phyloP scores from a whole-genome alignment of 2,329 filamentous ascomycete species.

The Neonectria neomacrospora region DNA sequence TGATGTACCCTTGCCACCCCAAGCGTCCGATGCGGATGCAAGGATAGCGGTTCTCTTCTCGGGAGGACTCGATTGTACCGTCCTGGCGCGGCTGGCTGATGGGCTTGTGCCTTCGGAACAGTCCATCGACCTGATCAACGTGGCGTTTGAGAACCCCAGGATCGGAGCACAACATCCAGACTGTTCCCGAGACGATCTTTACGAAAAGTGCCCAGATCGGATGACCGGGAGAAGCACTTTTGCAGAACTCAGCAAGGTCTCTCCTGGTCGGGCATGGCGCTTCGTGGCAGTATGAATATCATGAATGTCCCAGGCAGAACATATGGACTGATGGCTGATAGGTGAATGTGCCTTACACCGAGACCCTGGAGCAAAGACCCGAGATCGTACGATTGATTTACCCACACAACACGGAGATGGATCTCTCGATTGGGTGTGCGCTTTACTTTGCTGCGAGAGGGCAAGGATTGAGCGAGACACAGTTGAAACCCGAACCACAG shows the following conservation, averaged over 20 bases:
- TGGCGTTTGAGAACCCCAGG: slow-evolving; percentile 94
- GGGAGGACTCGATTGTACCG: slow-evolving; percentile 91
- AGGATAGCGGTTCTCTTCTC: slow-evolving; percentile 88
- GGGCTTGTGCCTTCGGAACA: slow-evolving; percentile 77
- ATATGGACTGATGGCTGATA: slow-evolving; percentile 43
- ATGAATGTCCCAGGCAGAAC: not conserved
- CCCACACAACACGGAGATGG: slow-evolving; percentile 98
- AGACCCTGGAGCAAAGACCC: slow-evolving; percentile 75
- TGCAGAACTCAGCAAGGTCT: slow-evolving; percentile 76
- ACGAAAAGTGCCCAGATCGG: slow-evolving; percentile 90
- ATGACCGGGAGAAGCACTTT: slow-evolving; percentile 85
- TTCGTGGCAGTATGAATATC: slow-evolving; percentile 73
- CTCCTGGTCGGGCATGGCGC: slow-evolving; percentile 79
- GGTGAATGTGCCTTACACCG: slow-evolving; percentile 84
- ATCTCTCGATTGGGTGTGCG: slow-evolving; percentile 91
- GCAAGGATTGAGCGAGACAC: slow-evolving; percentile 59
- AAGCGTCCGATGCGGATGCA: slow-evolving; percentile 51
- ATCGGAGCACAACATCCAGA: slow-evolving; percentile 66
- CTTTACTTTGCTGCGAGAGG: slow-evolving; percentile 95
- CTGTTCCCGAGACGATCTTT: slow-evolving; percentile 58
- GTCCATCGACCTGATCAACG: slow-evolving; percentile 88
- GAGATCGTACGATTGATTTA: slow-evolving; percentile 82
- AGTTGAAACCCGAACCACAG: slow-evolving; percentile 38
- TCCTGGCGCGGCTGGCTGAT: slow-evolving; percentile 83
- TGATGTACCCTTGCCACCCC: slow-evolving; percentile 70